These are phyloP conservation scores for Plasmodium billcollinsi DNA, from an alignment of 169 alveolate genomes.

Conservation along the genomic window DNA sequence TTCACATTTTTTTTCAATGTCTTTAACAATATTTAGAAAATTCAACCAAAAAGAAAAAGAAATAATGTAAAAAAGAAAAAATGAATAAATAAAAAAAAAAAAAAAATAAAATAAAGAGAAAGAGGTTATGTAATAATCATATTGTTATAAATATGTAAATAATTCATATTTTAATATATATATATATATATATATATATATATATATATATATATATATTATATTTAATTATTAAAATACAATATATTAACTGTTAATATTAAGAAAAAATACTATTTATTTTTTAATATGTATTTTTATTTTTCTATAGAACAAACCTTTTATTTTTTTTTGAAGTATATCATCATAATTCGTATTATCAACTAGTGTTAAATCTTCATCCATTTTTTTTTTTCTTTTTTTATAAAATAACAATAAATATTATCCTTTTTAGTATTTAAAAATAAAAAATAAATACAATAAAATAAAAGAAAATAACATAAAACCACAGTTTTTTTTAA, in stretches of 20 bases:
- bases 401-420: background rate
- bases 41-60: background rate
- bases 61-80: background rate
- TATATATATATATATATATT: too few species aligned
- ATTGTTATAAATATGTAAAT: background rate
- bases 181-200: constrained; percentile 10
- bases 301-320: constrained; percentile 44
- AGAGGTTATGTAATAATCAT: background rate
- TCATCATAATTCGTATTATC: constrained; percentile 42
- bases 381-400: constrained; percentile 31
- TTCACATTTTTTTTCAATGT: constrained; percentile 38
- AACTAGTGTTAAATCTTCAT: constrained; percentile 7
- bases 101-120: background rate
- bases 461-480: background rate
- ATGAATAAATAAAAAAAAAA: background rate
- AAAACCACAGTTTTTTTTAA: too few species aligned
- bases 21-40: constrained; percentile 15
- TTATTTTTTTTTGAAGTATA: constrained; percentile 26
- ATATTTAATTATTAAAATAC: background rate
- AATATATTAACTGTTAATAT: too few species aligned
- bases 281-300: background rate
- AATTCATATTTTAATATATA: background rate
- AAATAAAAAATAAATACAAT: background rate
- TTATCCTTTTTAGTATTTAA: background rate
- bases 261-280: background rate